Evolutionary conservation across 768 basidiomycete genomes (phyloP), one percentile per base, ranked within the genome.

Genomic region (Pleurotus tuber-regium): DNA sequence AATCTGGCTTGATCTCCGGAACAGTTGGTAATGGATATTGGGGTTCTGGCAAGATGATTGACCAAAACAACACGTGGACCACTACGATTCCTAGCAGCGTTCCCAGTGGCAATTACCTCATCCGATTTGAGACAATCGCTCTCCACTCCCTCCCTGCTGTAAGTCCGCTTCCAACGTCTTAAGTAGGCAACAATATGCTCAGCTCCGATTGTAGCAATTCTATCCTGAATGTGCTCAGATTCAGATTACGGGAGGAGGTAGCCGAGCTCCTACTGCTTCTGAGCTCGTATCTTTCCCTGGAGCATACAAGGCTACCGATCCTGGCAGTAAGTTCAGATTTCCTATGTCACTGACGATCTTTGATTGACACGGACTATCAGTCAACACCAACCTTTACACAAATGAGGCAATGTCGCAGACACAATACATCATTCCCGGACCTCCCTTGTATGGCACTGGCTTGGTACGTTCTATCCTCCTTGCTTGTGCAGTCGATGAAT

Each of bases 151-250:
- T 75, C 38, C 81, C 82, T 42, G 81, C 82, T 42, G 75, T 78
- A 57, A 51, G 68, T 14, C n/a, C n/a, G n/a, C n/a, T n/a, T n/a
- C n/a, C n/a, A n/a, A n/a, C n/a, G n/a, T n/a, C n/a, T n/a, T n/a
- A n/a, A n/a, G n/a, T n/a, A n/a, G n/a, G n/a, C n/a, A n/a, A n/a
- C n/a, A n/a, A n/a, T n/a, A n/a, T n/a, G n/a, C n/a, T n/a, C n/a
- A n/a, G n/a, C n/a, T n/a, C n/a, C n/a, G n/a, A 2, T 21, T 66
- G 11, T 63, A 82, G 65, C 82, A 89, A 76, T 80, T 88, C 64
- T 89, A 89, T 60, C 83, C 86, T 1, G 81, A 84, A 59, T 76
- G 75, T 47, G 75, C 75, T 11, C 75, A 77, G 56, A 63, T 76
- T 19, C 52, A 57, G 25, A 74, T 77, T 51, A 71, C 70, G 19